Base-by-base conservation (phyloP, 2,329 filamentous ascomycete species). In the Pestalotiopsis sp. region DNA sequence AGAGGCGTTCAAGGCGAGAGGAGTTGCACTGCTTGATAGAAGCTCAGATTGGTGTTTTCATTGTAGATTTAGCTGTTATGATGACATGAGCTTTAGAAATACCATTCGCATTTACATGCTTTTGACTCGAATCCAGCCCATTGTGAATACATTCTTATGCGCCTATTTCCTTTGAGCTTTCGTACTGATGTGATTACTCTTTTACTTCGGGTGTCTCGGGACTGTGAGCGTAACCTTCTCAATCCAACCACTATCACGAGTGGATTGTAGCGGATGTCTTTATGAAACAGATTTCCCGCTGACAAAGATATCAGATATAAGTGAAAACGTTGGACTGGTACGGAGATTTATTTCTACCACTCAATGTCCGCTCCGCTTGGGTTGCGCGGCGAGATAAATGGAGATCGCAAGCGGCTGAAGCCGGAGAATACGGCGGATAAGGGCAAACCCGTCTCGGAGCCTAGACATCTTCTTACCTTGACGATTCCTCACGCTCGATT, bases 161-260 rank as follows among this genome's bases (percentile, higher is more conserved):
- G 23, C 64, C 49, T 25, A 66, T 25, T 23, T 58, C 25, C 23
- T 57, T 31, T 56, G 64, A 66, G 64, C 49, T 66, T 9, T 58
- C 49, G 23, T 66, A 59, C 27, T 58, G 27, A 14, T 31, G 12
- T 20, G 49, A 27, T 23, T 62, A 7, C 20, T 23, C 56, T 25
- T 58, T 58, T n/a, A 58, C 20, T 13, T 58, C 56, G n/a, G 25
- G 23, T 23, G 56, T 27, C 23, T 58, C 17, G 12, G 56, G 59
- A 25, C 38, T 62, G 36, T 39, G 59, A 17, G 59, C 36, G 13
- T 31, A 11, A 62, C 38, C 36, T 17, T 62, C 17, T 14, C 59
- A 7, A 14, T 62, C 27, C 36, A 7, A 31, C 7, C 31, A 31
- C 9, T 31, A 31, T 31, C 5, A 7, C 31, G 31, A 31, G 31